A percentile compares a stretch with the other conserved stretches of the same genome.
phyloP scores from a whole-genome alignment of 2,329 filamentous ascomycete species.

The Fusarium annulatum region DNA sequence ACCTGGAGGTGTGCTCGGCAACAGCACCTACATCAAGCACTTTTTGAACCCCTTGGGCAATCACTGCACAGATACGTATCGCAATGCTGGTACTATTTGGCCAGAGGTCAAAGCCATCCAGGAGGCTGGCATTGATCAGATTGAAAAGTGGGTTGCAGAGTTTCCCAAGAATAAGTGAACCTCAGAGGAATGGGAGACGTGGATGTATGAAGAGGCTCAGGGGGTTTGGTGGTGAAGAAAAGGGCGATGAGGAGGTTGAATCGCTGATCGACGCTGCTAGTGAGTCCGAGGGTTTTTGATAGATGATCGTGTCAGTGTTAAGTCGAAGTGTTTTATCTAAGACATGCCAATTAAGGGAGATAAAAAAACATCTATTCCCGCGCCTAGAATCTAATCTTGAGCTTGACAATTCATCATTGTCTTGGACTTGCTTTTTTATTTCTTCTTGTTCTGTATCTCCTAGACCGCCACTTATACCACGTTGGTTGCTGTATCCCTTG shows the following conservation, averaged over 20 bases:
- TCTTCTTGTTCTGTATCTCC: constrained; percentile 2
- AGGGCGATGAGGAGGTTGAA: not conserved
- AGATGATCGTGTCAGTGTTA: not conserved
- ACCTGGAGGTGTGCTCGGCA: not conserved
- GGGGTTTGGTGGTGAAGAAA: not conserved
- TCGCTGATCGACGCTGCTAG: not conserved
- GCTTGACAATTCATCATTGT: not conserved
- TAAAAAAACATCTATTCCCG: not conserved
- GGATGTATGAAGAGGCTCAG: not conserved
- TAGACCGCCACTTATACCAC: constrained; percentile 17
- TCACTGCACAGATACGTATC: not conserved
- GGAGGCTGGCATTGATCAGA: constrained; percentile 1
- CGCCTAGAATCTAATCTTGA: not conserved
- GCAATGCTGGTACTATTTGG: constrained; percentile 2
- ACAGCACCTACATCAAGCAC: constrained; percentile 6
- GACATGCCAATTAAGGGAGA: constrained; percentile 9
- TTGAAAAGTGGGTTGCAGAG: not conserved
- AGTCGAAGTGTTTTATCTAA: not conserved
- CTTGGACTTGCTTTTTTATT: constrained; percentile 19
- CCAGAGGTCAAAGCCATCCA: constrained; percentile 5
- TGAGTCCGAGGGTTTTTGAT: not conserved
- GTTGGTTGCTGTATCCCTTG: constrained; percentile 21
- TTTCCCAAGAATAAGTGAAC: not conserved
- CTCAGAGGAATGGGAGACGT: not conserved
- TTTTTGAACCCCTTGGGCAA: not conserved